Evolutionary conservation across 345 rosid genomes (phyloP).

Genomic region (Stellera chamaejasme): DNA sequence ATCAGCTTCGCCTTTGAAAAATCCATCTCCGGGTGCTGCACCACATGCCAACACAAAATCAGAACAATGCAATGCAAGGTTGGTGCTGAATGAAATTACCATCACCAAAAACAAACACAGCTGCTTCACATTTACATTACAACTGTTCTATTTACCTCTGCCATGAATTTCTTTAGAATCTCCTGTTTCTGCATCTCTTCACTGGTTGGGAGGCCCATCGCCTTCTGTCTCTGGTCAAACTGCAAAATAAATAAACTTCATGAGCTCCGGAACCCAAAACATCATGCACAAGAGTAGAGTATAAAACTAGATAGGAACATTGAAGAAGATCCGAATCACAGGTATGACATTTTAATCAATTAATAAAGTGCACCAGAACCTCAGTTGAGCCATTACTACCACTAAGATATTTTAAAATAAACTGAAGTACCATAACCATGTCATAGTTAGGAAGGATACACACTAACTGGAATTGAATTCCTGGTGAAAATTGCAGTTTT

Average conservation of each 20-base stretch:
- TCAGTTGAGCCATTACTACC: too few relatives aligned
- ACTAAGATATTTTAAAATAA: too few relatives aligned
- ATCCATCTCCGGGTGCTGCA: conserved; percentile 99
- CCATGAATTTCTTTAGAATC: conserved; percentile 79
- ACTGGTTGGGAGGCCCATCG: conserved; percentile 88
- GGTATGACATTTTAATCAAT: neutral
- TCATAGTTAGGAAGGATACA: too few relatives aligned
- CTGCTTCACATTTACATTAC: neutral
- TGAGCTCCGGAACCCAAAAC: neutral
- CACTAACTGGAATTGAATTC: neutral
- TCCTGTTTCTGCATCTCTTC: conserved; percentile 86
- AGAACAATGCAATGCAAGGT: too few relatives aligned
- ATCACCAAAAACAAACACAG: too few relatives aligned
- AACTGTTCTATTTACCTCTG: conserved; percentile 37
- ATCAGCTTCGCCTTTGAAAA: conserved; percentile 75
- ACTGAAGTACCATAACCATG: too few relatives aligned
- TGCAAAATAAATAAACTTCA: conserved; percentile 13
- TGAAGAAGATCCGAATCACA: too few relatives aligned
- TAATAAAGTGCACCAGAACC: too few relatives aligned
- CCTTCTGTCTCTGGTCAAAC: conserved; percentile 94
- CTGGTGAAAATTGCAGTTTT: neutral
- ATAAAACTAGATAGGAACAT: too few relatives aligned
- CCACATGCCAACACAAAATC: neutral
- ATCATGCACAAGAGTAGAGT: too few relatives aligned
- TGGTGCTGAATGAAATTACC: too few relatives aligned